Evolutionary conservation across 305 asterid species (phyloP).

Genomic region (Fraxinus platypoda): DNA sequence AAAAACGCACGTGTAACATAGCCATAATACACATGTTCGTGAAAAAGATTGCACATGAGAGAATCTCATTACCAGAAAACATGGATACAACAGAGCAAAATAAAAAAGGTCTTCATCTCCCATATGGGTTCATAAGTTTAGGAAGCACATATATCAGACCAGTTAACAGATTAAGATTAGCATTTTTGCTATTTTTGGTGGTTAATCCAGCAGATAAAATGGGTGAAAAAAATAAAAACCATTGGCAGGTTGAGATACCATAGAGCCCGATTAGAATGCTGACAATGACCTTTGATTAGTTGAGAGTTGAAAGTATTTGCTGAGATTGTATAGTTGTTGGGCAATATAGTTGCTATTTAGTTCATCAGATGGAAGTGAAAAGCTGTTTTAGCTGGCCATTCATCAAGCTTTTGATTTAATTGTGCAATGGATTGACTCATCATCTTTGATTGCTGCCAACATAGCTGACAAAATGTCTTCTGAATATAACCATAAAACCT

Average conservation of each 20-base stretch:
- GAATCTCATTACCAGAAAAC: background rate
- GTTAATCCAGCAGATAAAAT: slow-evolving; percentile 27
- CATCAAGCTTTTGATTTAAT: background rate
- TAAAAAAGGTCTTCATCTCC: background rate
- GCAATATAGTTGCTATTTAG: slow-evolving; percentile 85
- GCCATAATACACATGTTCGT: background rate
- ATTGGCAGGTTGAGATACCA: slow-evolving; percentile 74
- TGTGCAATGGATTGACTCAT: slow-evolving; percentile 82
- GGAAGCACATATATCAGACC: slow-evolving; percentile 18
- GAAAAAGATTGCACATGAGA: background rate
- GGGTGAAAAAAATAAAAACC: background rate
- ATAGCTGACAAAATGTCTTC: slow-evolving; percentile 87
- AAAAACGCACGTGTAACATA: slow-evolving; percentile 4
- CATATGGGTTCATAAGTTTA: slow-evolving; percentile 17
- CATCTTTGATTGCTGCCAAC: slow-evolving; percentile 97
- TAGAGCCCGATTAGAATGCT: slow-evolving; percentile 81
- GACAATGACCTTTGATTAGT: slow-evolving; percentile 86
- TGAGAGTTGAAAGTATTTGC: slow-evolving; percentile 81
- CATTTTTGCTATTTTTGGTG: slow-evolving; percentile 9
- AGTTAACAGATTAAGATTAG: slow-evolving; percentile 18
- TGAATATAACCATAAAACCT: slow-evolving; percentile 92
- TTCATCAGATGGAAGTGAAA: slow-evolving; percentile 89
- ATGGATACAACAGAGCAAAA: background rate
- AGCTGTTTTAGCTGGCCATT: slow-evolving; percentile 80
- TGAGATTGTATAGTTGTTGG: slow-evolving; percentile 90